Percentiles rank a stretch among this genome's conserved stretches.
These are phyloP conservation scores for Boletales sp. DNA, from an alignment of 768 basidiomycete species.

Conservation along the genomic window DNA sequence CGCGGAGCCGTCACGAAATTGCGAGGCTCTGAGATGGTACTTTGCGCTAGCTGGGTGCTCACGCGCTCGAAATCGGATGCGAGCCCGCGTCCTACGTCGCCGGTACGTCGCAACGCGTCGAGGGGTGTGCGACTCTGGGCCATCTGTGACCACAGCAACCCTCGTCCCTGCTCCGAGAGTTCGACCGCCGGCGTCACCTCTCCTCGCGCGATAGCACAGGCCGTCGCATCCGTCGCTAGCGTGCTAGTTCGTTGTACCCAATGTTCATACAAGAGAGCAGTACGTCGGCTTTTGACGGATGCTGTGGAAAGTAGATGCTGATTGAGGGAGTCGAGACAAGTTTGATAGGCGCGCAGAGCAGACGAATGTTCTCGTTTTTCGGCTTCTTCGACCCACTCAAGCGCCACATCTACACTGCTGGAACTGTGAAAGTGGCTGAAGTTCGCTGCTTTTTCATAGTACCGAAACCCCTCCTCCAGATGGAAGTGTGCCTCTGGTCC, in stretches of 20 bases:
- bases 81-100: constrained; percentile 14
- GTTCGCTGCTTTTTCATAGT: constrained; percentile 12
- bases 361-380: constrained; percentile 13
- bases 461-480: constrained; percentile 13
- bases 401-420: constrained; percentile 4
- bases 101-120: constrained; percentile 16
- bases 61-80: constrained; percentile 25
- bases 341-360: constrained; percentile 20
- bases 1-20: not conserved
- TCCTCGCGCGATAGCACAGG: constrained; percentile 23
- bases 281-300: constrained; percentile 16
- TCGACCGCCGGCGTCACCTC: constrained; percentile 28
- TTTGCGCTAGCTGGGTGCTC: constrained; percentile 11
- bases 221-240: constrained; percentile 21
- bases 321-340: constrained; percentile 14
- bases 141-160: constrained; percentile 29
- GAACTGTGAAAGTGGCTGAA: constrained; percentile 1
- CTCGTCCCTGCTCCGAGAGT: constrained; percentile 33
- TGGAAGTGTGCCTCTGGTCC: not conserved
- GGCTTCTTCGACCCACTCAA: constrained; percentile 16
- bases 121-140: constrained; percentile 25
- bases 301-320: constrained; percentile 16
- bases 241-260: constrained; percentile 2
- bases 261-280: constrained; percentile 2
- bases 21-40: not conserved